Conservation (phyloP, 2,329 filamentous ascomycete species). For the Ophiostoma australiae region DNA sequence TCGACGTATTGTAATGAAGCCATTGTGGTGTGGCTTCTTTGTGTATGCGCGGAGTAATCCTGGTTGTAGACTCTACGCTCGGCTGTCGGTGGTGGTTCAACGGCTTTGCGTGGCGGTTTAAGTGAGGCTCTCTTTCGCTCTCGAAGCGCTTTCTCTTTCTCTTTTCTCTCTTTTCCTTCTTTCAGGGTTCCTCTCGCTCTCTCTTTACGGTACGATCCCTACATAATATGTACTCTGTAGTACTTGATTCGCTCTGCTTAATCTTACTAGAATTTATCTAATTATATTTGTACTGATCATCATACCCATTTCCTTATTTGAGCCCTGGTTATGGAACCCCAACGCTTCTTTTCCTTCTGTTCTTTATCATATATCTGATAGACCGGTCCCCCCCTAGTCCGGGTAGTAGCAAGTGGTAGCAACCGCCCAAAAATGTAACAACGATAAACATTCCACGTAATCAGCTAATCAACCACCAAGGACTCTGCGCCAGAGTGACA, state of each 20-base stretch:
- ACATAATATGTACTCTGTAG: no score
- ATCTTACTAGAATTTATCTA: not conserved
- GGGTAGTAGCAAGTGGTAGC: not conserved
- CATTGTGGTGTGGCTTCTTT: constrained; percentile 3
- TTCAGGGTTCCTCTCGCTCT: not conserved
- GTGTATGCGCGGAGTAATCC: not conserved
- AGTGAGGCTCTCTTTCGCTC: not conserved
- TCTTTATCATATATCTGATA: not conserved
- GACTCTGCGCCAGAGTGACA: not conserved
- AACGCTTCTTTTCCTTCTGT: constrained; percentile 4
- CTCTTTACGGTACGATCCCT: not conserved
- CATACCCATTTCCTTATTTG: not conserved
- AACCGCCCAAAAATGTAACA: constrained; percentile 11
- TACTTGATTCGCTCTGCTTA: not conserved
- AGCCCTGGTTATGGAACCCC: not conserved
- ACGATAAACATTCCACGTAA: constrained; percentile 1
- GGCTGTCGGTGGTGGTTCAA: not conserved
- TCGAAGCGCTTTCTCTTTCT: not conserved
- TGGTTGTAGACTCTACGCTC: not conserved
- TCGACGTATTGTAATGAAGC: constrained; percentile 29
- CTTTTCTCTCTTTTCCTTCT: not conserved
- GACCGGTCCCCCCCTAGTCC: not conserved
- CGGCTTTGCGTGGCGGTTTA: not conserved
- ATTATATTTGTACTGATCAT: not conserved
- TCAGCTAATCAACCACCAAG: constrained; percentile 8